Evolutionary conservation across 2,329 filamentous ascomycete genomes (phyloP).

Genomic region (Neofusicoccum ribis): DNA sequence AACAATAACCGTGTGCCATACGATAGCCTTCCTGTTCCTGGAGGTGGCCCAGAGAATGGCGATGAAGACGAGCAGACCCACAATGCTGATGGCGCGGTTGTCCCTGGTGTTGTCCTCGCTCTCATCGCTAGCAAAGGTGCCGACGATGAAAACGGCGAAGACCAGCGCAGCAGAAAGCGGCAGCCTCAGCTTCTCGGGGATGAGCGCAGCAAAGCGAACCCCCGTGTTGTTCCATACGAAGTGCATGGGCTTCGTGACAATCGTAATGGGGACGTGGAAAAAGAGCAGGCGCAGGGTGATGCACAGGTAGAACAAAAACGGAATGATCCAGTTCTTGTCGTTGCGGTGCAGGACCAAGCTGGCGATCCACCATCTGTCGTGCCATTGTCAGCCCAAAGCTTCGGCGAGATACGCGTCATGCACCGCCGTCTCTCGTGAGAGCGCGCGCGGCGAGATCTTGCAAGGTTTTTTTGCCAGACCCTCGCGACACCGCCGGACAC

Average conservation of each 20-base stretch:
- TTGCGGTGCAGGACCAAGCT: conserved; percentile 70
- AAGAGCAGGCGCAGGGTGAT: conserved; percentile 74
- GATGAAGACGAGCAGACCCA: conserved; percentile 74
- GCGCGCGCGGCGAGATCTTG: conserved; percentile 5
- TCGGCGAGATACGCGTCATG: neutral
- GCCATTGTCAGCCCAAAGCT: conserved; percentile 12
- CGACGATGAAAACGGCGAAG: conserved; percentile 73
- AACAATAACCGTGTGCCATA: conserved; percentile 65
- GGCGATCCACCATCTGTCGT: conserved; percentile 70
- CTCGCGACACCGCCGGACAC: conserved; percentile 12
- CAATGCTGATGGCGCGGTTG: conserved; percentile 78
- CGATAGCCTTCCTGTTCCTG: conserved; percentile 59
- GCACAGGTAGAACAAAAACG: conserved; percentile 77
- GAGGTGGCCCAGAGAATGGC: conserved; percentile 69
- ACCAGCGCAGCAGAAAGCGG: conserved; percentile 63
- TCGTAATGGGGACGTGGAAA: conserved; percentile 68
- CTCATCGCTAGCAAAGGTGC: conserved; percentile 72
- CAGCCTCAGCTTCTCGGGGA: conserved; percentile 67
- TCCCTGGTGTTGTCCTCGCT: conserved; percentile 72
- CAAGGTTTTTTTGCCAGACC: neutral
- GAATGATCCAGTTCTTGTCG: conserved; percentile 78
- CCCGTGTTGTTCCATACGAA: conserved; percentile 68
- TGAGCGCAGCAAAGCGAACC: conserved; percentile 57
- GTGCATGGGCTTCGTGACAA: conserved; percentile 66
- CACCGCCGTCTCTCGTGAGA: neutral